A percentile compares a stretch with the other conserved stretches of the same genome.
phyloP scores from a whole-genome alignment of 2,329 filamentous ascomycete genomes.

The Trichoderma breve region DNA sequence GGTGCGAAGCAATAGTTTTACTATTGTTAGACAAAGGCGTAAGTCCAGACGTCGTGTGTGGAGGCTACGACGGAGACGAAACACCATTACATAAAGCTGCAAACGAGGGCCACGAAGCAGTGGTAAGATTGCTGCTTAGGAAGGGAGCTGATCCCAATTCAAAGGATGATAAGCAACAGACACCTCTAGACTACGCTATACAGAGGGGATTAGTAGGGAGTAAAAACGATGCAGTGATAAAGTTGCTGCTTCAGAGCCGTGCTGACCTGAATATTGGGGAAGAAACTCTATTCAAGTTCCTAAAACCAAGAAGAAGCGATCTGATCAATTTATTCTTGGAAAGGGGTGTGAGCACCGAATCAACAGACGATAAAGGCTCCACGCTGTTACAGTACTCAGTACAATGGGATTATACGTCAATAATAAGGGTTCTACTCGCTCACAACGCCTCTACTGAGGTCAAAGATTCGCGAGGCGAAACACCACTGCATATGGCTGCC shows the following conservation, averaged over 20 bases:
- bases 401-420: background rate
- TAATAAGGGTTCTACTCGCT: background rate
- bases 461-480: background rate
- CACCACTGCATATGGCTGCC: background rate
- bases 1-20: background rate
- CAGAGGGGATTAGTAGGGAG: no score
- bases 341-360: background rate
- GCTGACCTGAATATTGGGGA: background rate
- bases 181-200: background rate
- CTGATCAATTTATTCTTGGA: background rate
- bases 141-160: background rate
- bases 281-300: no score
- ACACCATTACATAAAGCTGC: background rate
- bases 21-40: background rate
- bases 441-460: background rate
- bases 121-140: background rate
- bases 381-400: background rate
- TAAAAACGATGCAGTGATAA: background rate
- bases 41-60: background rate
- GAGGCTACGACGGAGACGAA: background rate
- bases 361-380: rapidly evolving
- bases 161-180: background rate
- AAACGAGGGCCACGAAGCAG: background rate
- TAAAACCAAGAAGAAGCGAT: background rate
- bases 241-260: background rate